These are phyloP conservation scores for Physcomitrium patens DNA, from an alignment of 225 moss, liverwort and hornwort genomes.

Conservation along the genomic window DNA sequence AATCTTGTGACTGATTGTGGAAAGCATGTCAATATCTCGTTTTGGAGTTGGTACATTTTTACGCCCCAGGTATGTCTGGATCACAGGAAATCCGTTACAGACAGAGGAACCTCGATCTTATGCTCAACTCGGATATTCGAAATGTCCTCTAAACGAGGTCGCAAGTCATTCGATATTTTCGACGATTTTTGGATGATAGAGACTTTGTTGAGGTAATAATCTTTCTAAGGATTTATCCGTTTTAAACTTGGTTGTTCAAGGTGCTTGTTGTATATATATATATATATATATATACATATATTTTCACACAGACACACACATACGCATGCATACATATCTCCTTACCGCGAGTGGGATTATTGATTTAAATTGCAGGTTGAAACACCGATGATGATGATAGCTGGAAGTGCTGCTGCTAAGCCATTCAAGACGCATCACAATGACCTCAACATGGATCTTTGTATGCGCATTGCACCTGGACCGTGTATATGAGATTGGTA, in stretches of 20 bases:
- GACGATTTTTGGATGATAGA: conserved; percentile 68
- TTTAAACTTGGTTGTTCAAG: too few species aligned
- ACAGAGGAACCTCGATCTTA: conserved; percentile 85
- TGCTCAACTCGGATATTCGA: conserved; percentile 84
- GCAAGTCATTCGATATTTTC: conserved; percentile 75
- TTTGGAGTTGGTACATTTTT: too few species aligned
- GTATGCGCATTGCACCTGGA: conserved; percentile 97
- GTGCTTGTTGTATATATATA: too few species aligned
- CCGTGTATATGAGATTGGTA: conserved; percentile 97
- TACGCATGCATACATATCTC: not conserved
- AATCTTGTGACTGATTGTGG: conserved; percentile 17
- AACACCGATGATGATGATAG: conserved; percentile 99
- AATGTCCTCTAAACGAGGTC: conserved; percentile 88
- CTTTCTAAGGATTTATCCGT: not conserved
- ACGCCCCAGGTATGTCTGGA: conserved; percentile 1
- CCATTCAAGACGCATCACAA: conserved; percentile 97
- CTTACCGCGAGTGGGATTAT: conserved; percentile 45
- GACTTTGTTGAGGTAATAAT: conserved; percentile 83
- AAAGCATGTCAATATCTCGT: not conserved
- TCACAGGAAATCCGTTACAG: conserved; percentile 90
- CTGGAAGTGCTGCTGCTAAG: conserved; percentile 93
- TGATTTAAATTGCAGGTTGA: conserved; percentile 70
- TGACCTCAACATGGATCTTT: conserved; percentile 86
- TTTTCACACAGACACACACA: too few species aligned
- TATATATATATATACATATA: too few species aligned